phyloP scores from a whole-genome alignment of 768 basidiomycete species.

The Thelephora ganbajun region DNA sequence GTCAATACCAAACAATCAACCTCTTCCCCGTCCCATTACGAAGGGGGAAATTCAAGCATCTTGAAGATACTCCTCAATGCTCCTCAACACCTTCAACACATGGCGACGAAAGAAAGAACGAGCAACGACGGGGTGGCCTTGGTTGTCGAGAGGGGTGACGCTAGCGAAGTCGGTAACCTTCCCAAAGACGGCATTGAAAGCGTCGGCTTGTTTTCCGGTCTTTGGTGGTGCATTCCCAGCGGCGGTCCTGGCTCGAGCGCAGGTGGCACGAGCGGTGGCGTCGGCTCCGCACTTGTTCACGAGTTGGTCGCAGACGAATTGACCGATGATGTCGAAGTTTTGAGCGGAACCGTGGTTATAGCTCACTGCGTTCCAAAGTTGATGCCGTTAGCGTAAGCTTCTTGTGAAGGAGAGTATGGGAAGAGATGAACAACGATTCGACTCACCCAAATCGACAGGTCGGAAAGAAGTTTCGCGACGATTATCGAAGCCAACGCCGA shows the following conservation, averaged over 20 bases:
- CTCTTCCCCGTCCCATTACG: background rate
- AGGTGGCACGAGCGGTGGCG: slow-evolving; percentile 35
- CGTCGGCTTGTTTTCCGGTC: slow-evolving; percentile 43
- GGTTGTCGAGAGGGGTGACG: slow-evolving; percentile 29
- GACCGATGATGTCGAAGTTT: slow-evolving; percentile 43
- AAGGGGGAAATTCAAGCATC: no score
- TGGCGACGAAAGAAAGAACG: no score
- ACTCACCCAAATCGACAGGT: slow-evolving; percentile 31
- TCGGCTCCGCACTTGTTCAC: slow-evolving; percentile 41
- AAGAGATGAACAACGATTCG: background rate
- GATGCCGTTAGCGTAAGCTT: background rate
- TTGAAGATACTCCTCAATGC: no score
- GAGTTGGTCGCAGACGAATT: slow-evolving; percentile 43
- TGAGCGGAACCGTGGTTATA: slow-evolving; percentile 49
- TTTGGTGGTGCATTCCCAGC: slow-evolving; percentile 13
- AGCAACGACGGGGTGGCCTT: slow-evolving; percentile 20
- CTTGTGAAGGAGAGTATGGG: background rate
- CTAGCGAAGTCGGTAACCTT: slow-evolving; percentile 35
- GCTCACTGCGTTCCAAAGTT: slow-evolving; percentile 14
- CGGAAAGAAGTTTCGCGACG: slow-evolving; percentile 41
- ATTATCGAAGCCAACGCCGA: slow-evolving; percentile 38
- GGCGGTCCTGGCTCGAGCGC: slow-evolving; percentile 23
- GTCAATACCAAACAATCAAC: slow-evolving; percentile 2
- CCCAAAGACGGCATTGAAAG: slow-evolving; percentile 46
- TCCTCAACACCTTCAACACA: no score